Evolutionary conservation across 2,329 filamentous ascomycete genomes (phyloP), one percentile per base, ranked within the genome.

Genomic region (Orbilia brochopaga): DNA sequence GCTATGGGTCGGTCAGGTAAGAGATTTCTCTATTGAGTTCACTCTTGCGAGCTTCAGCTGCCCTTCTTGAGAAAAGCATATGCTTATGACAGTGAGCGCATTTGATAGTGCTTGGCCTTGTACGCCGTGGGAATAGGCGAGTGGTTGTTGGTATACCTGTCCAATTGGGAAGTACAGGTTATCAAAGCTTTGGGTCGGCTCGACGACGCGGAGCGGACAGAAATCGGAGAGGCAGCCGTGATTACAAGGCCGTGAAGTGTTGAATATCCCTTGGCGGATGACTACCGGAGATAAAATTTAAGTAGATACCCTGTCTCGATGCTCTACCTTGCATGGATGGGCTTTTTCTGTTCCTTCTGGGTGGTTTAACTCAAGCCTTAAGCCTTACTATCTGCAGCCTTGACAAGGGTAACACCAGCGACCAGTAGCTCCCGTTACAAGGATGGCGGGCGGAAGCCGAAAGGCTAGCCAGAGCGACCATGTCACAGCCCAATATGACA

Each of bases 81-180:
- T 2, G 32, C 61, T 65, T 19, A 65, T 52, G 53, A 65, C 54
- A 65, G 52, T 53, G 35, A 58, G 35, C 24, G 51, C 51, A 51
- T 40, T 57, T 51, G 52, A 58, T 21, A 70, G 66, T 92, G 90
- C 77, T 86, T 91, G 72, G 90, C 90, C 0, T 79, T 96, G 32
- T 95, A 92, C 77, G 81, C 94, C 21, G 91, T 95, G 0, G 91
- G 91, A 1, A 81, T 83, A 0, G 78, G 90, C 10, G 90, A 96
- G 78, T 95, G 91, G 91, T 80, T 84, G 1, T 88, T 95, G 77
- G 90, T 96, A 24, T 87, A 86, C 0, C 83, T 87, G 79, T 91
- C 89, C 78, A 83, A 91, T 75, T 96, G 91, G 90, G 84, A 91
- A 0, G 80, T 82, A 63, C 87, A 93, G 79, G 89, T 92, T 27